Evolutionary conservation across 2,329 filamentous ascomycete genomes (phyloP).

Genomic region (Rhytidhysteron rufulum): DNA sequence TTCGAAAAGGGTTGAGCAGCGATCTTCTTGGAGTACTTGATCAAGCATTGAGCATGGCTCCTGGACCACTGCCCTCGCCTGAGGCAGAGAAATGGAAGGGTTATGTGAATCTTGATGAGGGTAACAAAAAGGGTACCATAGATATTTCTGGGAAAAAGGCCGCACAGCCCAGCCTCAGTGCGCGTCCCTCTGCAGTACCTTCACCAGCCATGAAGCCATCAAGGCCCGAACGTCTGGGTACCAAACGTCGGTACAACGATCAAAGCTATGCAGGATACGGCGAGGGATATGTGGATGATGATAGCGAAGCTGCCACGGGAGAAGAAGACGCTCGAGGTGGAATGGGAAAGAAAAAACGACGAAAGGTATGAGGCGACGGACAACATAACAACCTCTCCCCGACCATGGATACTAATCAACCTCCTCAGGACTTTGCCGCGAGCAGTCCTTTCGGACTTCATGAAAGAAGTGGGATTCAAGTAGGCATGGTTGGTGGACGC

Average conservation of each 20-base stretch:
- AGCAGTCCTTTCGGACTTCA: conserved; percentile 3
- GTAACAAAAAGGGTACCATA: conserved; percentile 21
- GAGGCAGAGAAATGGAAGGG: conserved; percentile 41
- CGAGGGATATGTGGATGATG: conserved; percentile 68
- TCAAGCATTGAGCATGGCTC: conserved; percentile 39
- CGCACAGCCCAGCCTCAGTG: conserved; percentile 16
- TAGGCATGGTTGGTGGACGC: conserved; percentile 2
- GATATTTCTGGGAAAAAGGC: conserved; percentile 20
- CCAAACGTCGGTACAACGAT: conserved; percentile 74
- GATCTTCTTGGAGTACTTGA: conserved; percentile 34
- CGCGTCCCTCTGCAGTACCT: conserved; percentile 31
- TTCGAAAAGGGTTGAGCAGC: conserved; percentile 26
- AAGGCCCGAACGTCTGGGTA: conserved; percentile 62
- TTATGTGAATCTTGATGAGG: conserved; percentile 44
- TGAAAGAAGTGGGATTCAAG: background rate
- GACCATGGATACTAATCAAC: background rate
- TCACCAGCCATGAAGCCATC: conserved; percentile 43
- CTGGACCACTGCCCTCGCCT: conserved; percentile 38
- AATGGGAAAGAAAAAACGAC: conserved; percentile 23
- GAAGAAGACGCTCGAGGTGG: conserved; percentile 58
- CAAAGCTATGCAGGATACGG: conserved; percentile 71
- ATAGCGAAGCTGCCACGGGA: conserved; percentile 64
- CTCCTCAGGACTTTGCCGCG: conserved; percentile 1
- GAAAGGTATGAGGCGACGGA: conserved; percentile 3
- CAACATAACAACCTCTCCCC: background rate